Conservation (phyloP, 495 filamentous ascomycete genomes). For the Tuber umbilicatum region DNA sequence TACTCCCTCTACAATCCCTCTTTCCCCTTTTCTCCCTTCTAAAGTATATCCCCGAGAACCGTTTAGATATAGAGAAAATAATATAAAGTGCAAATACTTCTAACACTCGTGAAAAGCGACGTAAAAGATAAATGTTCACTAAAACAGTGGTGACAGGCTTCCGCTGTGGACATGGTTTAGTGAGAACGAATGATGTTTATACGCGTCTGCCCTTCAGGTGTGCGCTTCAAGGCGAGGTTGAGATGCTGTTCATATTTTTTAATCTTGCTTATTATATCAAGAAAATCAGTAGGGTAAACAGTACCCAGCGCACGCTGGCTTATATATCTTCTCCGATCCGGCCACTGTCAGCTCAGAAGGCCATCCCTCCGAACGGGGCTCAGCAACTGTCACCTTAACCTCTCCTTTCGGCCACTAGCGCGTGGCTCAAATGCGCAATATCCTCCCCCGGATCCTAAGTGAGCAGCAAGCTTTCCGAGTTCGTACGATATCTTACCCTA, state of each 20-base stretch:
- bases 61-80: background rate
- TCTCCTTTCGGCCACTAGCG: background rate
- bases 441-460: background rate
- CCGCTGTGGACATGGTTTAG: background rate
- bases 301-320: background rate
- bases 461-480: background rate
- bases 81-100: background rate
- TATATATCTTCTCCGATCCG: background rate
- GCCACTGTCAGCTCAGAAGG: background rate
- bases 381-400: background rate
- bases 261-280: background rate
- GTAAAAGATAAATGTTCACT: background rate
- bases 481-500: background rate
- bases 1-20: background rate
- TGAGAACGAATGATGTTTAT: background rate
- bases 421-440: background rate
- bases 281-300: background rate
- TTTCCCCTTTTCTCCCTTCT: background rate
- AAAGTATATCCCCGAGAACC: background rate
- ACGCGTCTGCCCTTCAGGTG: background rate
- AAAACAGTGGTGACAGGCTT: background rate
- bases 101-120: background rate
- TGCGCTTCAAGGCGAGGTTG: too few relatives aligned
- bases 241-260: background rate
- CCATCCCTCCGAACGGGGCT: background rate